Evolutionary conservation across 768 basidiomycete species (phyloP).

Genomic region (Pleurotus eryngii): DNA sequence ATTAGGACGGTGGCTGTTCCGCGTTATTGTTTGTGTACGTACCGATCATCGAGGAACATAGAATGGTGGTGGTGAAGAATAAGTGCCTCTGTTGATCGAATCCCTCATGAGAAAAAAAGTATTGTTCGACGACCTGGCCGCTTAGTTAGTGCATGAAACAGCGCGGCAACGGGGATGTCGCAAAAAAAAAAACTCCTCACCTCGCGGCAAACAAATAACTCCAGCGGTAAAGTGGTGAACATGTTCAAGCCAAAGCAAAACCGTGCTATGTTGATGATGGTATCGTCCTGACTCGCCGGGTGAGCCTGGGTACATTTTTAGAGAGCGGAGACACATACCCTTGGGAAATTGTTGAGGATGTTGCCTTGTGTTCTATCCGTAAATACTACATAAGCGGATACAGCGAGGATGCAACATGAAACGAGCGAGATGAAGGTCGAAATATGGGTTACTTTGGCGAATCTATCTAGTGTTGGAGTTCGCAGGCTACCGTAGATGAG

Average conservation of each 20-base stretch:
- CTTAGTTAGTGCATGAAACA: not conserved
- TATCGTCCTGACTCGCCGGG: slow-evolving; percentile 51
- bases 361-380: slow-evolving; percentile 94
- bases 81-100: slow-evolving; percentile 84
- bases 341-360: slow-evolving; percentile 91
- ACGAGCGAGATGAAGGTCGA: slow-evolving; percentile 83
- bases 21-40: slow-evolving; percentile 22
- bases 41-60: slow-evolving; percentile 83
- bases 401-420: slow-evolving; percentile 79
- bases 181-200: slow-evolving; percentile 33
- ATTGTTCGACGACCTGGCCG: slow-evolving; percentile 86
- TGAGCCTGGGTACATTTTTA: not conserved
- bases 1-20: too few relatives aligned
- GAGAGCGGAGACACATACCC: slow-evolving; percentile 39
- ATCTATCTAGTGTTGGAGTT: slow-evolving; percentile 93
- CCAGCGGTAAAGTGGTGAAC: slow-evolving; percentile 96
- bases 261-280: slow-evolving; percentile 92
- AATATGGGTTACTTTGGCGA: slow-evolving; percentile 88
- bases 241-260: slow-evolving; percentile 95
- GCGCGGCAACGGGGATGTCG: not conserved
- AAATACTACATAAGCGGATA: slow-evolving; percentile 85
- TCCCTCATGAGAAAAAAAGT: slow-evolving; percentile 85
- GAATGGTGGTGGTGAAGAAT: slow-evolving; percentile 84
- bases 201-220: slow-evolving; percentile 96
- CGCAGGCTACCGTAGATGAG: slow-evolving; percentile 92